Percentiles rank a stretch among this genome's conserved stretches.
Conservation (phyloP, 192 early-diverging fungal genomes). For the Backusella sp. region DNA sequence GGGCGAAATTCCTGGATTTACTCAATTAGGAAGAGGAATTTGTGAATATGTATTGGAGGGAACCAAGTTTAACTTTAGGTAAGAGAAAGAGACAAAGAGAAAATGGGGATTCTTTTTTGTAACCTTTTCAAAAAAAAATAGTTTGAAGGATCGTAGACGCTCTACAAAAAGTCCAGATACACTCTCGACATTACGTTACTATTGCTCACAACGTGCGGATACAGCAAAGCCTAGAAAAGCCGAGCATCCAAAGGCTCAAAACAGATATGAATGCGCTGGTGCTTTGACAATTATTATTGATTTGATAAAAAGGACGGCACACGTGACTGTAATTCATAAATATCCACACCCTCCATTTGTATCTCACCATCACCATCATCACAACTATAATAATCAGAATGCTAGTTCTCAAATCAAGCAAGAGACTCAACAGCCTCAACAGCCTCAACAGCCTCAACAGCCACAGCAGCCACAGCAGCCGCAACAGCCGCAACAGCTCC, state of each 20-base stretch:
- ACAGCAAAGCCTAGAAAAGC: conserved; percentile 30
- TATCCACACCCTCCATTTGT: conserved; percentile 30
- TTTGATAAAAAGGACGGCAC: conserved; percentile 26
- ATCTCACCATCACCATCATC: conserved; percentile 6
- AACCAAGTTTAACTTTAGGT: conserved; percentile 36
- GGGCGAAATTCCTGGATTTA: conserved; percentile 11
- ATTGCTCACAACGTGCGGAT: conserved; percentile 32
- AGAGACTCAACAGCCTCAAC: conserved; percentile 6
- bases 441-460: conserved; percentile 8
- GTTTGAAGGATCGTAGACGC: conserved; percentile 33
- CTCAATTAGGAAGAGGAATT: conserved; percentile 27
- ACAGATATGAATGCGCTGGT: conserved; percentile 28
- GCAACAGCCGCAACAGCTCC: not conserved
- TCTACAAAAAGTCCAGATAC: conserved; percentile 30
- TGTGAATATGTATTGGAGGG: conserved; percentile 30
- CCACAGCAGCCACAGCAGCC: conserved; percentile 4
- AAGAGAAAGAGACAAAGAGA: not conserved
- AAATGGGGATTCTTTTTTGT: not conserved
- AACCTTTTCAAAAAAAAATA: conserved; percentile 1
- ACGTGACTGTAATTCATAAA: conserved; percentile 32
- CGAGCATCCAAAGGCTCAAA: conserved; percentile 26
- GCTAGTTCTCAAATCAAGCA: not conserved
- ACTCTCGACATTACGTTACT: conserved; percentile 31
- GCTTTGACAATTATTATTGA: conserved; percentile 32
- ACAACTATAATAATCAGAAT: conserved; percentile 2